Evolutionary conservation across 139 green algal genomes (phyloP).

Genomic region (Desmodesmus armatus): DNA sequence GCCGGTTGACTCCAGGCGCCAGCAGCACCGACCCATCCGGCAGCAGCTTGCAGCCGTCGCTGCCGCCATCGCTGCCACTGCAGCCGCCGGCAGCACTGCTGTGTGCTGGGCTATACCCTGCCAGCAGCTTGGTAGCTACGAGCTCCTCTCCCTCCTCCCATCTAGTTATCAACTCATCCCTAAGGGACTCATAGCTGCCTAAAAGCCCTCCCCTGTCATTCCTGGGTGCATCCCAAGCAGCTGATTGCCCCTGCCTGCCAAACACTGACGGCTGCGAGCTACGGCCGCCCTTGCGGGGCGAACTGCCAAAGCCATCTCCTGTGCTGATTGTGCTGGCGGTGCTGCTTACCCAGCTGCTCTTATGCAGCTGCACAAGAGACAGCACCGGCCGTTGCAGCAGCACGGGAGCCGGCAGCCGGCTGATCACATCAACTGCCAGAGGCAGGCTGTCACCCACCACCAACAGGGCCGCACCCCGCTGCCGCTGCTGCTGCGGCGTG

Average conservation of each 20-base stretch:
- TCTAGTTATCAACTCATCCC: too few relatives aligned
- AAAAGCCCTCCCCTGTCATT: too few relatives aligned
- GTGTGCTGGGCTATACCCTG: background rate
- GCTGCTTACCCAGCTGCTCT: slow-evolving; percentile 32
- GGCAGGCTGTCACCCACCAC: slow-evolving; percentile 58
- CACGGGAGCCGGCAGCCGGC: slow-evolving; percentile 34
- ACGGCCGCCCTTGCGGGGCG: background rate
- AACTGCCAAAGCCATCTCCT: background rate
- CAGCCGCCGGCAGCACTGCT: background rate
- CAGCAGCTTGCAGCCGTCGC: slow-evolving; percentile 20
- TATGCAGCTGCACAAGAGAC: slow-evolving; percentile 50
- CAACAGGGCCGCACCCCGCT: slow-evolving; percentile 22
- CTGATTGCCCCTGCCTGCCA: background rate
- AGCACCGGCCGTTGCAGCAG: background rate
- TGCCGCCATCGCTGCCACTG: background rate
- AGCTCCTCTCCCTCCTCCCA: slow-evolving; percentile 73
- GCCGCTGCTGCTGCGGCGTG: background rate
- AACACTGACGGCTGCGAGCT: slow-evolving; percentile 6
- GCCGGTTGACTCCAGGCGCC: slow-evolving; percentile 53
- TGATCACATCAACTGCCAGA: slow-evolving; percentile 54
- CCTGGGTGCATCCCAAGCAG: too few relatives aligned
- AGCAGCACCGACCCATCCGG: slow-evolving; percentile 38
- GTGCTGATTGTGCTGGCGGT: background rate
- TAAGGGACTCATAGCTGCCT: too few relatives aligned
- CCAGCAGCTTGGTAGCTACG: slow-evolving; percentile 26